phyloP scores from a whole-genome alignment of 495 filamentous ascomycete species.

The Neurospora sp. region DNA sequence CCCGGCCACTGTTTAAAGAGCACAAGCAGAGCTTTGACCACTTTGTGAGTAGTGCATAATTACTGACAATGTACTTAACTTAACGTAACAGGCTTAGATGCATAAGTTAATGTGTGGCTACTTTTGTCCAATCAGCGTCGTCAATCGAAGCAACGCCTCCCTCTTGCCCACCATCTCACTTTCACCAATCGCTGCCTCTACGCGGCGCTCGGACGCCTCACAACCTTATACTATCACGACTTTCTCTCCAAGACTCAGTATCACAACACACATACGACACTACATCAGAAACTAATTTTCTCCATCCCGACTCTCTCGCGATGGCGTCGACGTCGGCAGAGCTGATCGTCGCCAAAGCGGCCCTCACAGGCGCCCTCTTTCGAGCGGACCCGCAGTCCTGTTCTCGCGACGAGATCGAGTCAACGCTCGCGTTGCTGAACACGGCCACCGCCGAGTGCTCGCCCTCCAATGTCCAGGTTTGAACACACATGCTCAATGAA shows the following conservation, averaged over 20 bases:
- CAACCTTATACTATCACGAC: not conserved
- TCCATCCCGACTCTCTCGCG: not conserved
- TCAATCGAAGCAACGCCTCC: not conserved
- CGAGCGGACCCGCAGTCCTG: constrained; percentile 65
- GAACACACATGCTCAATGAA: constrained; percentile 41
- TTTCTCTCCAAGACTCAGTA: not conserved
- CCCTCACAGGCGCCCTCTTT: constrained; percentile 64
- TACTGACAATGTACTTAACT: not conserved
- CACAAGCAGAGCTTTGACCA: not conserved
- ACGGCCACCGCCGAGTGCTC: constrained; percentile 65
- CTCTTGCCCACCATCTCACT: not conserved
- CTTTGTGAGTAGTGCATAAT: not conserved
- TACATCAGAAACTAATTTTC: not conserved
- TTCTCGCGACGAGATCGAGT: constrained; percentile 58
- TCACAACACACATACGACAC: not conserved
- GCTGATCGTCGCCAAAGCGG: constrained; percentile 72
- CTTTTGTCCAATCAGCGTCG: not conserved
- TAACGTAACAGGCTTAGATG: not conserved
- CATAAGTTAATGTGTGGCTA: not conserved
- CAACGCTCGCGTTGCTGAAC: constrained; percentile 60
- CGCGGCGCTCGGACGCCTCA: not conserved
- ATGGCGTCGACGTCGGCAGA: constrained; percentile 69
- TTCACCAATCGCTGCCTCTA: not conserved
- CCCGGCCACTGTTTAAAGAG: not conserved
- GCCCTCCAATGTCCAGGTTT: constrained; percentile 88